Evolutionary conservation across 2,329 filamentous ascomycete species (phyloP).

Genomic region (Aspergillus niger): DNA sequence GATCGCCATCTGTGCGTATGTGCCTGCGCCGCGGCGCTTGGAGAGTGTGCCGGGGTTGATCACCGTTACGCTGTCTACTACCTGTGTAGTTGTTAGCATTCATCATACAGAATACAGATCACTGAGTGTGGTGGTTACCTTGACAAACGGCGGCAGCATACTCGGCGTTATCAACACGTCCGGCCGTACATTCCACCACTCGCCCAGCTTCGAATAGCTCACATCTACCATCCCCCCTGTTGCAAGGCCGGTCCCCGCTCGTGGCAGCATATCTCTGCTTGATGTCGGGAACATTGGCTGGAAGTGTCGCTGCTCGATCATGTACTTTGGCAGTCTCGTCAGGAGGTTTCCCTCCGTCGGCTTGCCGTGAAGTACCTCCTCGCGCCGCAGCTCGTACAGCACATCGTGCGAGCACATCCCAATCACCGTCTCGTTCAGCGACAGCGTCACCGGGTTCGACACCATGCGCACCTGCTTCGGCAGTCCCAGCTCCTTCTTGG

Average conservation of each 20-base stretch:
- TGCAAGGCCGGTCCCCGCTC: constrained; percentile 63
- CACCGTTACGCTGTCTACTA: constrained; percentile 83
- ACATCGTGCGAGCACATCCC: constrained; percentile 83
- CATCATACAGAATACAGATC: not conserved
- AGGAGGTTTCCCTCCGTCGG: constrained; percentile 63
- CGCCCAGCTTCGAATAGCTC: constrained; percentile 81
- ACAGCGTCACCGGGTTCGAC: constrained; percentile 87
- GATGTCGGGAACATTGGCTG: constrained; percentile 85
- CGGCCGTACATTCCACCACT: constrained; percentile 83
- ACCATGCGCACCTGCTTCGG: constrained; percentile 75
- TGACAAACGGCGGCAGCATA: constrained; percentile 80
- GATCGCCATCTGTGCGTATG: constrained; percentile 78
- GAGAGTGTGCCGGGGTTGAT: constrained; percentile 89
- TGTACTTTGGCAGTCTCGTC: constrained; percentile 70
- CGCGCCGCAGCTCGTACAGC: constrained; percentile 75
- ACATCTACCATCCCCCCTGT: constrained; percentile 80
- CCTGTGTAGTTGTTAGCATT: constrained; percentile 53
- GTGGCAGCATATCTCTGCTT: constrained; percentile 67
- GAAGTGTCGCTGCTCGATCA: constrained; percentile 90
- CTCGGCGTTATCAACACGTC: constrained; percentile 85
- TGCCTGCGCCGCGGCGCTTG: constrained; percentile 81
- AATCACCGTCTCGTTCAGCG: constrained; percentile 81
- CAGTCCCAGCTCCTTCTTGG: constrained; percentile 71
- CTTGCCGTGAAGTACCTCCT: constrained; percentile 66
- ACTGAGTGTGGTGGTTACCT: constrained; percentile 57